Evolutionary conservation across 1,284 basidiomycete species (phyloP), one percentile per base, ranked within the genome.

Genomic region (Fomitiporia mediterranea): DNA sequence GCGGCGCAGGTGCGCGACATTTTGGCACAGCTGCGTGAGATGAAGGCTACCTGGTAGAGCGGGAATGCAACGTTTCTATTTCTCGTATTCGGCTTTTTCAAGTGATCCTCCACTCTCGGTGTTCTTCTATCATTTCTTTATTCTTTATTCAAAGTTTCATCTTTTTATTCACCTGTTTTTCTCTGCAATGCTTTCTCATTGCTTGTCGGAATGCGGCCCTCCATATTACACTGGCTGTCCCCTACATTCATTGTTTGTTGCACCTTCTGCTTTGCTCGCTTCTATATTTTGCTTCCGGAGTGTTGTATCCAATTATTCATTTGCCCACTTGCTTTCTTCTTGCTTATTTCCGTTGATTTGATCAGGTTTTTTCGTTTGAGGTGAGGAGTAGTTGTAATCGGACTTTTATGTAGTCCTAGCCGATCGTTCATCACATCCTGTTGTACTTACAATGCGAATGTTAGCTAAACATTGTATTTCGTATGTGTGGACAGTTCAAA

Each of bases 1-100:
- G 52, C 51, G 0, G 56, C 38, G 28, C 51, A 58, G 28, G 52
- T 58, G n/a, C 30, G 35, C 8, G 52, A 51, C 37, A 50, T 58
- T 23, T 21, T 58, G 51, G 51, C 35, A 17, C 51, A 52, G 17
- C 43, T 58, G 27, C 40, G 56, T 13, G 38, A 53, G 15, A 40
- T 58, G 52, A 58, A 44, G 46, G 54, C 54, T 19, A 25, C 54
- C n/a, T 40, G 38, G 30, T 23, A 37, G 35, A 13, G 11, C 35
- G 35, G 35, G 17, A 37, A n/a, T 43, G 42, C 21, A 23, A 21
- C 23, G 6, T 43, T 21, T 19, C 4, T 43, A 1, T 17, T 5
- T 6, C 11, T 25, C 21, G 42, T 6, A 23, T 8, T 43, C n/a
- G 21, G 42, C 7, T 23, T 21, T 27, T 23, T 7, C 8, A 19